Evolutionary conservation across 179 eudicot genomes (phyloP).

Genomic region (Silene noctiflora): DNA sequence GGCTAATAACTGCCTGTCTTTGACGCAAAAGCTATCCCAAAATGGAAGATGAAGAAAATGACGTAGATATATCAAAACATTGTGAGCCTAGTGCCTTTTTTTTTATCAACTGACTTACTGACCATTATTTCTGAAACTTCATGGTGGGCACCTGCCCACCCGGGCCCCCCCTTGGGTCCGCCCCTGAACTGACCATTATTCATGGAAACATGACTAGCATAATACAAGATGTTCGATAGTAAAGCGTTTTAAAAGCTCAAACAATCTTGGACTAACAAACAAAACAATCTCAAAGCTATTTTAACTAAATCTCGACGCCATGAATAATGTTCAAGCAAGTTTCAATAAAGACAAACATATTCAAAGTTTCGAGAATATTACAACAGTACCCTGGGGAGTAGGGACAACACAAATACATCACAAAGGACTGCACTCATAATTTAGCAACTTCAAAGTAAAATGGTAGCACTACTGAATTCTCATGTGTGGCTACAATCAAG

Average conservation of each 20-base stretch:
- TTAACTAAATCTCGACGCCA: neutral
- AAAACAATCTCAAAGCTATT: neutral
- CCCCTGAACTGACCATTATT: neutral
- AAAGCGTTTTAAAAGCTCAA: neutral
- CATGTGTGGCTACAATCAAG: neutral
- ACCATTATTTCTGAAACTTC: too few relatives aligned
- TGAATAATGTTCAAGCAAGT: neutral
- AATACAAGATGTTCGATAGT: neutral
- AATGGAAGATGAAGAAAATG: conserved; percentile 8
- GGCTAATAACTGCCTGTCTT: conserved; percentile 21
- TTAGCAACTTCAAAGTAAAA: neutral
- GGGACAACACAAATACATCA: neutral
- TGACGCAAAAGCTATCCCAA: conserved; percentile 18
- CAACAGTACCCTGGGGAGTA: neutral
- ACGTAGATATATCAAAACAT: conserved; percentile 3
- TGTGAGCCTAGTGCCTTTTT: conserved; percentile 14
- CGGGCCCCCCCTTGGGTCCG: too few relatives aligned
- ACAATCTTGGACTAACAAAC: conserved; percentile 1
- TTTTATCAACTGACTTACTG: conserved; percentile 14
- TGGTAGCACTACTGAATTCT: neutral
- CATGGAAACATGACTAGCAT: conserved; percentile 10
- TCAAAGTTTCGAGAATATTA: neutral
- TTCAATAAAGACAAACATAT: conserved; percentile 1
- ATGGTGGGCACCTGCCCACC: too few relatives aligned
- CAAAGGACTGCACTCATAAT: neutral